Evolutionary conservation across 2,329 filamentous ascomycete species (phyloP).

Genomic region (Pseudogymnoascus sp.): DNA sequence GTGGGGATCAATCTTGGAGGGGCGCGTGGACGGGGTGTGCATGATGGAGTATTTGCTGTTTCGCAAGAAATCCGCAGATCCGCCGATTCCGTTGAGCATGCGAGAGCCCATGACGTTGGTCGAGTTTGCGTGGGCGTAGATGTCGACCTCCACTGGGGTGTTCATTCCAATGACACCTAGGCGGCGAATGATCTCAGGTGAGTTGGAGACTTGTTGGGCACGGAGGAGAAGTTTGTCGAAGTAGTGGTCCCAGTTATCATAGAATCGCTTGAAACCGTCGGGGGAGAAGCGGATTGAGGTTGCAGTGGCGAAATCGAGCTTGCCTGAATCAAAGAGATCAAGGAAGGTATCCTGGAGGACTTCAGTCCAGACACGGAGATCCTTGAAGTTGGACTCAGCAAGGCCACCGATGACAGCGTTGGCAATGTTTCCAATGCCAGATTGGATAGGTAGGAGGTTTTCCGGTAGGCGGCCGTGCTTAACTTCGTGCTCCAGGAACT

Average conservation of each 20-base stretch:
- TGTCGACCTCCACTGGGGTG: conserved; percentile 88
- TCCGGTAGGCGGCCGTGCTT: conserved; percentile 66
- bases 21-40: conserved; percentile 79
- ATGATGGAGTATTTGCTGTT: conserved; percentile 81
- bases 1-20: conserved; percentile 72
- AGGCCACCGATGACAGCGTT: conserved; percentile 86
- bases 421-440: conserved; percentile 87
- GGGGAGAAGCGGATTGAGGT: conserved; percentile 88
- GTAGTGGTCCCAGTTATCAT: conserved; percentile 75
- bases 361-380: conserved; percentile 89
- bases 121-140: conserved; percentile 87
- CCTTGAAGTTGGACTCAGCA: conserved; percentile 71
- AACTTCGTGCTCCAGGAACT: conserved; percentile 82
- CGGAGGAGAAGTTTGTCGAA: conserved; percentile 76
- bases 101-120: conserved; percentile 84
- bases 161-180: conserved; percentile 91
- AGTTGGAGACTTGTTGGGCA: conserved; percentile 83
- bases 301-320: conserved; percentile 82
- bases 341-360: conserved; percentile 90
- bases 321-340: conserved; percentile 82
- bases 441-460: conserved; percentile 74
- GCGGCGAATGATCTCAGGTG: conserved; percentile 81
- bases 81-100: conserved; percentile 81
- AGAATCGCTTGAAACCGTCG: conserved; percentile 86
- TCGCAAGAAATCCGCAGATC: conserved; percentile 74